Evolutionary conservation across 1,284 basidiomycete genomes (phyloP).

Genomic region (Hypsizygus ulmarius): DNA sequence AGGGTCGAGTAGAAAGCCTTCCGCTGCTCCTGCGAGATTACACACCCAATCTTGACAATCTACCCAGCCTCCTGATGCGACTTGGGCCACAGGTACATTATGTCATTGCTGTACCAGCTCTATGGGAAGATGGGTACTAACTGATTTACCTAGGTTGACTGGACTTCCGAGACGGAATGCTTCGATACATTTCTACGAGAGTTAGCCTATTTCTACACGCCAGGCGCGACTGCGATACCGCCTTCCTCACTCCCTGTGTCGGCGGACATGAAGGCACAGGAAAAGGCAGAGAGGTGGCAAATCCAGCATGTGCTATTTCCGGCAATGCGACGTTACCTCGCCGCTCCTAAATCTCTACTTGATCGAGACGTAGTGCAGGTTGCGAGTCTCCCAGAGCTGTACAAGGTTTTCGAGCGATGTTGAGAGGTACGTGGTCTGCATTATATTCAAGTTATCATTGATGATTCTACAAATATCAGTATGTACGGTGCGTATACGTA

Average conservation of each 20-base stretch:
- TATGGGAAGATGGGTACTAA: neutral
- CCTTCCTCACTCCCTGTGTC: slow-evolving; percentile 19
- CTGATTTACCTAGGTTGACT: slow-evolving; percentile 65
- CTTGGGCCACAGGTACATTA: slow-evolving; percentile 74
- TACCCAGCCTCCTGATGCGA: slow-evolving; percentile 84
- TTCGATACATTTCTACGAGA: slow-evolving; percentile 87
- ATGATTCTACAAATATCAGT: slow-evolving; percentile 18
- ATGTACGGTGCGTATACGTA: slow-evolving; percentile 12
- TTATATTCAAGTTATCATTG: slow-evolving; percentile 13
- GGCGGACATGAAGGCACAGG: slow-evolving; percentile 35
- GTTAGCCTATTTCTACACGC: slow-evolving; percentile 87
- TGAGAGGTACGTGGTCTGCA: slow-evolving; percentile 29
- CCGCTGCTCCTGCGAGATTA: slow-evolving; percentile 85
- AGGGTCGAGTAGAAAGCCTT: slow-evolving; percentile 69
- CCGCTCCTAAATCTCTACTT: slow-evolving; percentile 66
- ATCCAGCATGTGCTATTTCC: slow-evolving; percentile 88
- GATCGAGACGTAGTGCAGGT: slow-evolving; percentile 81
- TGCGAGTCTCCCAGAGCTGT: slow-evolving; percentile 84
- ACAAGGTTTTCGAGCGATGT: slow-evolving; percentile 89
- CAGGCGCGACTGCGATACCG: slow-evolving; percentile 42
- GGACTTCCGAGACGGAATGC: slow-evolving; percentile 83
- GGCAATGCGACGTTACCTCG: slow-evolving; percentile 71
- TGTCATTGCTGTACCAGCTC: neutral
- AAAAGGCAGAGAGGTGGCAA: slow-evolving; percentile 74
- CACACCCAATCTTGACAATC: slow-evolving; percentile 81